phyloP scores from a whole-genome alignment of 2,329 filamentous ascomycete genomes.

The Colletotrichum sp. region DNA sequence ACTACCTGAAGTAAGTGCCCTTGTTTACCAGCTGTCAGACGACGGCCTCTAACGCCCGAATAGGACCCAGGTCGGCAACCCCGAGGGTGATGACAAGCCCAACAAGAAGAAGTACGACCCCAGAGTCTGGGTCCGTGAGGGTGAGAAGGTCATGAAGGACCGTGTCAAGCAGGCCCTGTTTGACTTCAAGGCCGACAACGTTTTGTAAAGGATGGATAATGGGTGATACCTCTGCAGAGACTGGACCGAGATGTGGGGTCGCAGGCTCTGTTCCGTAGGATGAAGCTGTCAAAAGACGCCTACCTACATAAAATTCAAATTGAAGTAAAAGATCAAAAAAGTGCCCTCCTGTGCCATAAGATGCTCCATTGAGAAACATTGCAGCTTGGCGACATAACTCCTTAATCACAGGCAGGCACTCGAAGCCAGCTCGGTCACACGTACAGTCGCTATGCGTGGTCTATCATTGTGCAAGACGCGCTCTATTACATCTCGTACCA shows the following conservation, averaged over 20 bases:
- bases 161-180: conserved; percentile 82
- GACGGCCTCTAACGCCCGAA: background rate
- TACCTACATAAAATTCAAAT: conserved; percentile 15
- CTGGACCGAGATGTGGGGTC: background rate
- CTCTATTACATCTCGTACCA: background rate
- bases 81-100: conserved; percentile 94
- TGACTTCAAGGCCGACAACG: conserved; percentile 87
- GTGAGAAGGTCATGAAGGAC: conserved; percentile 93
- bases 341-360: background rate
- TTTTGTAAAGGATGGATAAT: conserved; percentile 64
- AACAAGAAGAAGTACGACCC: conserved; percentile 96
- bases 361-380: background rate
- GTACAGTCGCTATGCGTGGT: background rate
- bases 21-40: background rate
- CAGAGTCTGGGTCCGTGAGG: conserved; percentile 93
- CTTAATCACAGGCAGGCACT: background rate
- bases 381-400: background rate
- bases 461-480: background rate
- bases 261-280: conserved; percentile 9
- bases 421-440: background rate
- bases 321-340: conserved; percentile 9
- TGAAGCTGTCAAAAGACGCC: conserved; percentile 1
- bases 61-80: conserved; percentile 86
- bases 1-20: conserved; percentile 67
- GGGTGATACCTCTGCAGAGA: conserved; percentile 19